Percentiles rank a stretch among this genome's conserved stretches.
Evolutionary conservation across 768 basidiomycete genomes (phyloP).

Genomic region (Lentinula edodes): DNA sequence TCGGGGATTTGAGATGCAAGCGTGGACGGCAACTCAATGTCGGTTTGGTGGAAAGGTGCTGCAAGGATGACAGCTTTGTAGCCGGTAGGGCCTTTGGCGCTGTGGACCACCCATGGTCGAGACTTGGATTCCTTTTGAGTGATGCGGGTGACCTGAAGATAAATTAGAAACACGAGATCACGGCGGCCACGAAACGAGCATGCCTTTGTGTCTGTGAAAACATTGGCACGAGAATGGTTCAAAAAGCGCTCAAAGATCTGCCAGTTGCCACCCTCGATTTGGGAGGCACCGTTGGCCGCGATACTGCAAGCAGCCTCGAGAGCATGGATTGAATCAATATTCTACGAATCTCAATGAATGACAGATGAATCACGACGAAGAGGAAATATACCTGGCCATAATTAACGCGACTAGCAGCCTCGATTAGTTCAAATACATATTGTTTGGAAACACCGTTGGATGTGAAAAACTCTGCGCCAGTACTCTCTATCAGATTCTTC

Average conservation of each 20-base stretch:
- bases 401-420: slow-evolving; percentile 78
- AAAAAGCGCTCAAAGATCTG: slow-evolving; percentile 83
- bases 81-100: slow-evolving; percentile 34
- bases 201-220: slow-evolving; percentile 70
- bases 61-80: slow-evolving; percentile 83
- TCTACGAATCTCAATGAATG: slow-evolving; percentile 28
- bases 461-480: slow-evolving; percentile 52
- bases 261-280: slow-evolving; percentile 77
- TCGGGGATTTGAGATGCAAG: slow-evolving; percentile 50
- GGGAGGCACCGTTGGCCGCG: slow-evolving; percentile 61
- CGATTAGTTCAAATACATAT: slow-evolving; percentile 71
- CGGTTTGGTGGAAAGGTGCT: slow-evolving; percentile 73
- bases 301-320: slow-evolving; percentile 69
- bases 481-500: slow-evolving; percentile 41
- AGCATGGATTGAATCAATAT: slow-evolving; percentile 68
- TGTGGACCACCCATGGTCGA: slow-evolving; percentile 49
- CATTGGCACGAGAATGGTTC: slow-evolving; percentile 57
- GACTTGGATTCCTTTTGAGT: slow-evolving; percentile 33
- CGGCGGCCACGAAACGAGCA: slow-evolving; percentile 7
- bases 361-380: background rate
- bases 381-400: slow-evolving; percentile 59
- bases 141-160: slow-evolving; percentile 48
- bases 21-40: slow-evolving; percentile 45
- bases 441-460: slow-evolving; percentile 46
- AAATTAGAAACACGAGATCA: background rate